Evolutionary conservation across 164 flowering plant species (phyloP), one percentile per base, ranked within the genome.

Genomic region (Nelumbo lutea): DNA sequence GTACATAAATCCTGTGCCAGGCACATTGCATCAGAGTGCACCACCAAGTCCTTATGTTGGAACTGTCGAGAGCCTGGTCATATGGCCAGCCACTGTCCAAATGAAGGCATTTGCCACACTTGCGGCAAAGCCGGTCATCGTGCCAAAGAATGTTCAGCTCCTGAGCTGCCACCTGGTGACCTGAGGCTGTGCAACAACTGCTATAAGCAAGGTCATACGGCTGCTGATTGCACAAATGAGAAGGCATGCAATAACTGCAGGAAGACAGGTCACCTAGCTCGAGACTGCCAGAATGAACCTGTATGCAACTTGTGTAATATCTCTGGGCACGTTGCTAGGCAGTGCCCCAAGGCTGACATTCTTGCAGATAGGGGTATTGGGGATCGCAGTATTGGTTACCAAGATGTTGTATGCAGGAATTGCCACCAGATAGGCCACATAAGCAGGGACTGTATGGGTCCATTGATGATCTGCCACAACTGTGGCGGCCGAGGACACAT

Each of bases 401-500:
- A 82, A 14, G 93, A 86, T 27, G 58, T 87, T 8, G 80, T 87
- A 2, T 87, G 91, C 68, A 74, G 86, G 48, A 82, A 55, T 74
- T 91, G 94, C 78, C 80, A 90, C 70, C 93, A 86, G 73, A 64
- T 83, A 5, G 97, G 93, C 9, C 97, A 90, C 70, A 87, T 88
- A 80, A 86, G 91, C 77, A 77, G 97, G 66, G 95, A 91, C 42
- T 89, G 96, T 76, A 77, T 85, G 80, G 86, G 78, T 11, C 81
- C 83, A 2, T 51, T 84, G 82, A 68, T 78, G 70, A 83, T 87
- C 42, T 91, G 97, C 71, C 85, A 81, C 80, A 89, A 87, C 79
- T 91, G 97, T 73, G 96, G 96, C 2, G 97, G 96, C n/a, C 78
- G 96, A 14, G 97, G 97, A 3, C 97, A 91, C 73, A 62, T 84